phyloP scores from a whole-genome alignment of 1,139 yeast genomes.

The Waltiozyma sp. region DNA sequence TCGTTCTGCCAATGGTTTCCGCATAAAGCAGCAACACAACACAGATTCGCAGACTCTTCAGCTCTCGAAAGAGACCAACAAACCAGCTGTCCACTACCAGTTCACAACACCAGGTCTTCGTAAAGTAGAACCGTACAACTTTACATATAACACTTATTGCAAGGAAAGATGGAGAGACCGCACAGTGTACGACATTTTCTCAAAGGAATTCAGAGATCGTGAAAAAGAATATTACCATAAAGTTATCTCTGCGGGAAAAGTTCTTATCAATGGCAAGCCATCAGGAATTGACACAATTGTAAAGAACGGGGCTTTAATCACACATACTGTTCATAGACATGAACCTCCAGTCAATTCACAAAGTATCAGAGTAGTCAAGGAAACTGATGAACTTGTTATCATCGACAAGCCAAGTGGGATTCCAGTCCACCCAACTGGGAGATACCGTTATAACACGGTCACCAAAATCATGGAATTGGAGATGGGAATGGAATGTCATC shows the following conservation, averaged over 20 bases:
- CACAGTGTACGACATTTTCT: constrained; percentile 66
- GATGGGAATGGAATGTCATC: constrained; percentile 26
- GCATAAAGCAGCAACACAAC: constrained; percentile 16
- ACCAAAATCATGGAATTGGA: constrained; percentile 45
- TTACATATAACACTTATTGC: constrained; percentile 83
- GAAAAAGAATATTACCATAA: constrained; percentile 55
- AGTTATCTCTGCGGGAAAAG: constrained; percentile 65
- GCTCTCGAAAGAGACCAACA: constrained; percentile 10
- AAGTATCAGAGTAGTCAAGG: constrained; percentile 61
- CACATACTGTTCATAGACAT: constrained; percentile 77
- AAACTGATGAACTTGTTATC: constrained; percentile 49
- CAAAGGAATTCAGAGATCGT: constrained; percentile 75
- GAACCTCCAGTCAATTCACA: constrained; percentile 51
- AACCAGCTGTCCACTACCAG: constrained; percentile 16
- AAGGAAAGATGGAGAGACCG: constrained; percentile 87
- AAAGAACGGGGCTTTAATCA: constrained; percentile 73
- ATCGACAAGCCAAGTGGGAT: constrained; percentile 67
- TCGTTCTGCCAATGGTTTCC: constrained; percentile 13
- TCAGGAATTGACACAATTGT: constrained; percentile 60
- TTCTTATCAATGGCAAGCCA: constrained; percentile 53
- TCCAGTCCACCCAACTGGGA: constrained; percentile 75
- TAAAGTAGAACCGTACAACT: constrained; percentile 74
- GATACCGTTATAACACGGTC: constrained; percentile 47
- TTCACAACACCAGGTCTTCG: constrained; percentile 50
- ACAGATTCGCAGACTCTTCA: constrained; percentile 12